Conservation (phyloP, 2,329 filamentous ascomycete genomes). For the Fusarium chaquense region DNA sequence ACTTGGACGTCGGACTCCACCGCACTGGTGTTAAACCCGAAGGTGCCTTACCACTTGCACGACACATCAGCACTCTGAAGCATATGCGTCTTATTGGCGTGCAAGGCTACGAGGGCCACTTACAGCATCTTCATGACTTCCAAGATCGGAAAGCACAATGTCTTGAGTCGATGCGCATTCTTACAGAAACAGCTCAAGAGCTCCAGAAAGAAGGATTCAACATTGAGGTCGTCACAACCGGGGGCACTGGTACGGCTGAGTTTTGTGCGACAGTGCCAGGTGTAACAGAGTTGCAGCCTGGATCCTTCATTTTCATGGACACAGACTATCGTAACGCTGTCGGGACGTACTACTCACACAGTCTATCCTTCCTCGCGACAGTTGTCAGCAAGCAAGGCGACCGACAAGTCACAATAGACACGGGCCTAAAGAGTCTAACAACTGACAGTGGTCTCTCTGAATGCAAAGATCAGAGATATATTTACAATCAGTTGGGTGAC, state of each 20-base stretch:
- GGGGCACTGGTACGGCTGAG: conserved; percentile 50
- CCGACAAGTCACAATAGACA: conserved; percentile 35
- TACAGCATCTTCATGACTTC: conserved; percentile 33
- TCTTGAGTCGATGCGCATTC: conserved; percentile 22
- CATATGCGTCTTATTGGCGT: conserved; percentile 32
- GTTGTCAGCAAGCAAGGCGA: conserved; percentile 37
- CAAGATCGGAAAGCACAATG: conserved; percentile 34
- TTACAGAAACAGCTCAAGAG: conserved; percentile 16
- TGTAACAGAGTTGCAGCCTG: conserved; percentile 66
- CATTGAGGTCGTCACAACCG: conserved; percentile 33
- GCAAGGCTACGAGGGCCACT: conserved; percentile 38
- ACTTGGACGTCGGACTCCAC: conserved; percentile 33
- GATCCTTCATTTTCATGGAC: conserved; percentile 69
- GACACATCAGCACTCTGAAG: conserved; percentile 6
- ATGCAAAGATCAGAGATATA: conserved; percentile 33
- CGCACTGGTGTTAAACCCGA: conserved; percentile 17
- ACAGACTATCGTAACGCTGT: conserved; percentile 67
- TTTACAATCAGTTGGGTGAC: conserved; percentile 19
- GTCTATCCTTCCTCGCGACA: conserved; percentile 38
- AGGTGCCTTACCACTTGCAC: conserved; percentile 13
- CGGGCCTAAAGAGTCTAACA: conserved; percentile 28
- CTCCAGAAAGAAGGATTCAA: conserved; percentile 11
- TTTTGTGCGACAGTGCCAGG: conserved; percentile 64
- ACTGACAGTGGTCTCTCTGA: conserved; percentile 37
- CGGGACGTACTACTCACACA: conserved; percentile 61